phyloP scores from a whole-genome alignment of 2,329 filamentous ascomycete species.

The Penicillium janthinellum region DNA sequence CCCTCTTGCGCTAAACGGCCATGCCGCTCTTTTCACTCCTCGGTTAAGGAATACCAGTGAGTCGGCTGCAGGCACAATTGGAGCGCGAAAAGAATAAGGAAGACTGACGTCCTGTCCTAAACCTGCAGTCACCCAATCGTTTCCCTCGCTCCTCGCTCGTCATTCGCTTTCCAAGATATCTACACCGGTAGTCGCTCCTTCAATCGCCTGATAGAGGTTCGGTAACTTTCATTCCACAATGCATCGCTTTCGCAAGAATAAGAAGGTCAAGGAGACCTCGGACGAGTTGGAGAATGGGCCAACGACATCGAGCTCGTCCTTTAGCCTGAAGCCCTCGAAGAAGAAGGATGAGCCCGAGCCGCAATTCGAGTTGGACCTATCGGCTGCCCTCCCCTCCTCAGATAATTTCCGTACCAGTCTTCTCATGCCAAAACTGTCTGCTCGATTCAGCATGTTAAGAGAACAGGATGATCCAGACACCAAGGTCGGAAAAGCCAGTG shows the following conservation, averaged over 20 bases:
- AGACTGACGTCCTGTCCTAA: constrained; percentile 5
- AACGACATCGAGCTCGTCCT: constrained; percentile 23
- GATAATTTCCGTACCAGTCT: constrained; percentile 96
- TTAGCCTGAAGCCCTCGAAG: constrained; percentile 48
- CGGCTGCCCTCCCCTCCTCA: constrained; percentile 71
- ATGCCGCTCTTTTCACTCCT: constrained; percentile 23
- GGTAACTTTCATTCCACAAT: constrained; percentile 28
- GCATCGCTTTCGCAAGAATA: constrained; percentile 47
- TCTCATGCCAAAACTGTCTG: constrained; percentile 91
- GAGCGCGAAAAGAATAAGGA: background rate
- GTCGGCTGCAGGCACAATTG: background rate
- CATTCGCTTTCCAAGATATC: constrained; percentile 5
- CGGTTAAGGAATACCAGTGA: constrained; percentile 22
- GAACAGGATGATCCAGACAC: constrained; percentile 92
- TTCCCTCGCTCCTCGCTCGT: constrained; percentile 1
- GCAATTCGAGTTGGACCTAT: constrained; percentile 67
- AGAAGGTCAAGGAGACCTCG: constrained; percentile 35
- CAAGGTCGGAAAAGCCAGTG: constrained; percentile 88
- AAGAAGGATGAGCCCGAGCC: constrained; percentile 52
- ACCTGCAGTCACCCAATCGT: constrained; percentile 7
- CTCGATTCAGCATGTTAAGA: constrained; percentile 92
- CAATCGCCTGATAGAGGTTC: background rate
- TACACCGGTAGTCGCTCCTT: constrained; percentile 9
- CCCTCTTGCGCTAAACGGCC: constrained; percentile 16
- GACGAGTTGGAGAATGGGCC: constrained; percentile 44